These are phyloP conservation scores for Naganishia vaughanmartiniae DNA, from an alignment of 768 basidiomycete species.

Conservation along the genomic window DNA sequence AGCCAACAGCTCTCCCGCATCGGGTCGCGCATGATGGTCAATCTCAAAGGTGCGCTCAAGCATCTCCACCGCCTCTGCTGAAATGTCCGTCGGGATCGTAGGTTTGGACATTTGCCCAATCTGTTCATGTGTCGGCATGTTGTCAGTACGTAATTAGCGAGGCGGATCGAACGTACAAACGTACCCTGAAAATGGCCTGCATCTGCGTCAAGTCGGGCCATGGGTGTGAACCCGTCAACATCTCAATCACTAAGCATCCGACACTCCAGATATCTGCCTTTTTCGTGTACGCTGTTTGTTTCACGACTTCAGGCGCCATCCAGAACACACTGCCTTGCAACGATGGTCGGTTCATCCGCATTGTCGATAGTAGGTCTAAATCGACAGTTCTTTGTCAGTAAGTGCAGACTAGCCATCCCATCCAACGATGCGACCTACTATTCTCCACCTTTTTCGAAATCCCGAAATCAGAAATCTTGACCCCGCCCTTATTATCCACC, in stretches of 20 bases:
- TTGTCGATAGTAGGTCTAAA: conserved; percentile 54
- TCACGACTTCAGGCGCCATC: conserved; percentile 99
- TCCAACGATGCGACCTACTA: conserved; percentile 64
- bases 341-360: conserved; percentile 80
- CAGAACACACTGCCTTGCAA: conserved; percentile 97
- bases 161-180: conserved; percentile 33
- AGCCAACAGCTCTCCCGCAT: conserved; percentile 70
- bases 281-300: conserved; percentile 83
- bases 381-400: not conserved
- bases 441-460: conserved; percentile 97
- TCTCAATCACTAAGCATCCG: conserved; percentile 90
- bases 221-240: conserved; percentile 93
- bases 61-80: conserved; percentile 81
- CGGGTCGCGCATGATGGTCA: conserved; percentile 74
- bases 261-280: conserved; percentile 98
- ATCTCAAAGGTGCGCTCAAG: conserved; percentile 83
- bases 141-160: not conserved
- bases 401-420: not conserved
- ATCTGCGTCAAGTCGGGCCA: conserved; percentile 96
- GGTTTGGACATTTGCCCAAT: conserved; percentile 90
- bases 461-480: conserved; percentile 97
- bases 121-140: conserved; percentile 54
- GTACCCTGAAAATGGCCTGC: conserved; percentile 97
- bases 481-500: conserved; percentile 94
- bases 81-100: conserved; percentile 84